Evolutionary conservation across 192 early-diverging fungal species (phyloP), one percentile per base, ranked within the genome.

Genomic region (Dissophora globulifera): DNA sequence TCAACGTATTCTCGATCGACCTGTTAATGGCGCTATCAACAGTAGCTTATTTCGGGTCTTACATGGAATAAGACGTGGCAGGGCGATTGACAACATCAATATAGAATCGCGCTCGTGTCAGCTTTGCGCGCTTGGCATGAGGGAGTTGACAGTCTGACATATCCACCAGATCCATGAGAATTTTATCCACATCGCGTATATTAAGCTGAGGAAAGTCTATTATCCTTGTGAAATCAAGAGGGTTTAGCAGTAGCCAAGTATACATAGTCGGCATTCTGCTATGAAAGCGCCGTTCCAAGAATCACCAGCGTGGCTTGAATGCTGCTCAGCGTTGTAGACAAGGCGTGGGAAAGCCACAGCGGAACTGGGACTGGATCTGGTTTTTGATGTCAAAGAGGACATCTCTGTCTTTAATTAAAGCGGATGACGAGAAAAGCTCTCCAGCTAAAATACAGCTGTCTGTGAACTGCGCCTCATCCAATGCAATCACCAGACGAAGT

Each of bases 261-360:
- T 19, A 54, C 42, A 31, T 52, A 26, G 20, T 64, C 62, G 13
- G 50, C 51, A 46, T 64, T 25, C 19, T 47, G 30, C 20, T 67
- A 49, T 22, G 72, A 66, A 20, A 65, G 48, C 8, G 62, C 45
- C 60, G 72, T 76, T 2, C 72, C 72, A 67, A 76, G 63, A 13
- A 76, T 55, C 35, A 67, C 56, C 20, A 78, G 32, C 6, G 74
- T 78, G 3, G 58, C 72, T 17, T 45, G 57, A 32, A 78, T 50
- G 26, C 15, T 48, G 50, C 55, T 49, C 3, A 54, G 42, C 9
- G 72, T 58, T 1, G 52, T 40, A 33, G 40, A 51, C 29, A 78
- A 61, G 16, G 63, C 35, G 13, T 38, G 50, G 62, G 74, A 40
- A 78, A 78, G 41, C 74, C 65, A 27, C 64, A 26, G 50, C 57